Conservation (phyloP, 2,329 filamentous ascomycete species). For the Ramularia endophylla region DNA sequence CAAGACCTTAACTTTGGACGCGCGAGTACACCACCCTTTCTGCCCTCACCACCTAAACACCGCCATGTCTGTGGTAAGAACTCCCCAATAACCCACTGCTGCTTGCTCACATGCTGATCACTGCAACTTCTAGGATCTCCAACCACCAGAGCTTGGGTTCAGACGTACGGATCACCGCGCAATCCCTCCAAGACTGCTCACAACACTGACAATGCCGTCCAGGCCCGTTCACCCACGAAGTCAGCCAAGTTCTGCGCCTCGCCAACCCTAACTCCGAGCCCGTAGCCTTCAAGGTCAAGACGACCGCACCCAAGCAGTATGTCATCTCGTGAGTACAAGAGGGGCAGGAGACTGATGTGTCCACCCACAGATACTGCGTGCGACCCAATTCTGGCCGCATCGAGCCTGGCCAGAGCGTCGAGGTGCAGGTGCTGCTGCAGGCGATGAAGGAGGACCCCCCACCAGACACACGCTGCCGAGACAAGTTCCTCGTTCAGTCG, state of each 20-base stretch:
- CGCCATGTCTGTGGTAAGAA: slow-evolving; percentile 3
- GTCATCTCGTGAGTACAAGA: slow-evolving; percentile 28
- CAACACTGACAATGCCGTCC: slow-evolving; percentile 12
- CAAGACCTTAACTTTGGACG: no score
- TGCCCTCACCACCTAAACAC: background rate
- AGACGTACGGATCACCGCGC: slow-evolving; percentile 60
- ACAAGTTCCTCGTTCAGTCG: slow-evolving; percentile 97
- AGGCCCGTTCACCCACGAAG: slow-evolving; percentile 61
- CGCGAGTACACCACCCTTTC: no score
- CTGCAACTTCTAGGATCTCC: slow-evolving; percentile 75
- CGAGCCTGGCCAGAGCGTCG: slow-evolving; percentile 80
- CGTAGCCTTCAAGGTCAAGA: slow-evolving; percentile 81
- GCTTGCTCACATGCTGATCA: slow-evolving; percentile 1
- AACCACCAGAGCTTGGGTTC: slow-evolving; percentile 87
- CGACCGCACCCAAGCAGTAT: slow-evolving; percentile 97
- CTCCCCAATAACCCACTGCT: background rate
- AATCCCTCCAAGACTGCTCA: background rate
- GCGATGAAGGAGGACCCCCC: slow-evolving; percentile 96
- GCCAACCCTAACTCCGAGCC: slow-evolving; percentile 53
- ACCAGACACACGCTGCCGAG: slow-evolving; percentile 79
- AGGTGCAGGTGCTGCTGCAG: slow-evolving; percentile 95
- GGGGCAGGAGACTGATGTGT: background rate
- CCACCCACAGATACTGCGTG: slow-evolving; percentile 83
- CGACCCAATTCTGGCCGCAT: slow-evolving; percentile 95
- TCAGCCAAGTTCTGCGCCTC: slow-evolving; percentile 55